These are phyloP conservation scores for Daldinia sp. DNA, from an alignment of 2,329 filamentous ascomycete species.

Conservation along the genomic window DNA sequence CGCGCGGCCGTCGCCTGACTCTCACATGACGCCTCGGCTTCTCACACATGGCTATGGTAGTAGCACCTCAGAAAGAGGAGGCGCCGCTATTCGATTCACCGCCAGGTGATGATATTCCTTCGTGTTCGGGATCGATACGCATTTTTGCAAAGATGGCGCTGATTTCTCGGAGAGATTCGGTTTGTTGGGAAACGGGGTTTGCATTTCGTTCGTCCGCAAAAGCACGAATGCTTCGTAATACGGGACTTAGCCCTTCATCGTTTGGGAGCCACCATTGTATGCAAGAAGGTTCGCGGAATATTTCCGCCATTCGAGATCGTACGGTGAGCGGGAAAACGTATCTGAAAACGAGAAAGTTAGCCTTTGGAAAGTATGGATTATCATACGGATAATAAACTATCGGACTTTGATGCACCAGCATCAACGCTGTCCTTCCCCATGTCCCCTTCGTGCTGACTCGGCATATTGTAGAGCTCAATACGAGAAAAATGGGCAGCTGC, in stretches of 20 bases:
- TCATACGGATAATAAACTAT: neutral
- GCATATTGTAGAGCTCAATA: constrained; percentile 3
- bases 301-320: constrained; percentile 75
- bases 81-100: constrained; percentile 32
- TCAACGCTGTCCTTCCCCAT: neutral
- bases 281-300: constrained; percentile 76
- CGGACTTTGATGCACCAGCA: neutral
- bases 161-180: constrained; percentile 76
- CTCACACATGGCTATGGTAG: neutral
- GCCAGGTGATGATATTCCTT: constrained; percentile 27
- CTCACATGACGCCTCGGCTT: neutral
- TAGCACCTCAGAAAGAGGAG: constrained; percentile 22
- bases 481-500: neutral
- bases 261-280: constrained; percentile 90
- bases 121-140: constrained; percentile 54
- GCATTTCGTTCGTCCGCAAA: constrained; percentile 82
- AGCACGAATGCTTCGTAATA: constrained; percentile 78
- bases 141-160: constrained; percentile 75
- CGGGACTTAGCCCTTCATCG: constrained; percentile 75
- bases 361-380: neutral
- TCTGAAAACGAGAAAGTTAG: constrained; percentile 47
- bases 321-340: constrained; percentile 83
- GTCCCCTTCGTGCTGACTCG: neutral
- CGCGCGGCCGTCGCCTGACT: neutral
- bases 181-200: constrained; percentile 63